Evolutionary conservation across 805 yeast genomes (phyloP), one percentile per base, ranked within the genome.

Genomic region (Priceomyces carsonii): DNA sequence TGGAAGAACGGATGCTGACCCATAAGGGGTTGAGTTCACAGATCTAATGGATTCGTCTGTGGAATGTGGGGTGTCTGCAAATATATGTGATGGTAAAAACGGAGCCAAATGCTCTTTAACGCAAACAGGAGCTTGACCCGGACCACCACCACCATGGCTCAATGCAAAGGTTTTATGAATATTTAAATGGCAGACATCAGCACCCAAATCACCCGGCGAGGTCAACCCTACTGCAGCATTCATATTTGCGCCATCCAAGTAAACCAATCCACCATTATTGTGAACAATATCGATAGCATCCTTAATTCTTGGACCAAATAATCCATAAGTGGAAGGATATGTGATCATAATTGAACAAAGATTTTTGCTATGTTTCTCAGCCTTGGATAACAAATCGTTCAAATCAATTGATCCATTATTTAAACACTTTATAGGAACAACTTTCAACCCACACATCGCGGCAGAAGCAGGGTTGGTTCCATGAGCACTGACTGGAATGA

Each of bases 61-160:
- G 18, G 68, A 56, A 42, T 59, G 69, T 2, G 82, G 79, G 51
- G 80, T 75, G 17, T 62, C 50, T 10, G 77, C 70, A 26, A 85
- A 69, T 15, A 77, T 74, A 63, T 93, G 97, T 9, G 71, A 69
- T 29, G 99, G 99, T 51, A 93, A 73, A 64, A 78, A 89, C 35
- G 87, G 86, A 28, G 73, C 75, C 51, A 93, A 71, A 61, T 88
- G 95, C 32, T 73, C 66, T 48, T 81, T 82, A 38, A 91, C 98
- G 73, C 98, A 88, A 45, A 93, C 93, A 33, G 98, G 98, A 13
- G 97, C 99, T 53, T 89, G 95, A 57, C 98, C 99, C 26, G 99
- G 99, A 27, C 99, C 99, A 59, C 99, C 99, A 57, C 99, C 99
- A 55, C 99, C 99, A 55, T 93, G 99, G 36, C 96, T 95, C 55